Percentiles rank a stretch among this genome's conserved stretches.
Conservation (phyloP, 495 filamentous ascomycete genomes). For the Xylaria scruposa region DNA sequence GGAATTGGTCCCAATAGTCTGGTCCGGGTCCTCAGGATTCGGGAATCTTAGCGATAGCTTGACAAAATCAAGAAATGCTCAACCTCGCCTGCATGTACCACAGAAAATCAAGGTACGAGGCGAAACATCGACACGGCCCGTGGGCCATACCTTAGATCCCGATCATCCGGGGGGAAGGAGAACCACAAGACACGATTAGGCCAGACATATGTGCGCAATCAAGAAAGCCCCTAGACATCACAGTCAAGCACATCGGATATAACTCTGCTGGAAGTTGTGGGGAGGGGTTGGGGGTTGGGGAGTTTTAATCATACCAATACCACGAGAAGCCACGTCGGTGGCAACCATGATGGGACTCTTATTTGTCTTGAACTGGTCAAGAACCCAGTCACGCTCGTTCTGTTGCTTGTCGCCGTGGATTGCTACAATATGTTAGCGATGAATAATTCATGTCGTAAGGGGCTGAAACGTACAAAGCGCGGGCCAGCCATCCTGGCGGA, state of each 20-base stretch:
- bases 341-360: slow-evolving; percentile 96
- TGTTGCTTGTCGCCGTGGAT: slow-evolving; percentile 99
- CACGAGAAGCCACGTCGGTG: slow-evolving; percentile 97
- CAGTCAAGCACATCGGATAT: slow-evolving; percentile 86
- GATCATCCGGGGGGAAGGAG: slow-evolving; percentile 75
- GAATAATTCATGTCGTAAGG: background rate
- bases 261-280: slow-evolving; percentile 65
- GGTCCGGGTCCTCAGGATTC: slow-evolving; percentile 72
- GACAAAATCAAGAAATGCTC: slow-evolving; percentile 72
- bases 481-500: slow-evolving; percentile 98
- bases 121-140: slow-evolving; percentile 65
- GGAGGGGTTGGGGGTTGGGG: slow-evolving; percentile 53
- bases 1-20: slow-evolving; percentile 63
- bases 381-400: slow-evolving; percentile 98
- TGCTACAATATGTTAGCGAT: slow-evolving; percentile 65
- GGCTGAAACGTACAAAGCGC: slow-evolving; percentile 78
- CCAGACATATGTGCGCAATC: slow-evolving; percentile 84
- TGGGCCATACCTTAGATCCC: slow-evolving; percentile 78
- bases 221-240: slow-evolving; percentile 79
- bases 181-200: slow-evolving; percentile 81
- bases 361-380: slow-evolving; percentile 99
- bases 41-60: slow-evolving; percentile 63
- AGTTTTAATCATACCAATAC: slow-evolving; percentile 95
- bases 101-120: slow-evolving; percentile 65
- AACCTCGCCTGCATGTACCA: slow-evolving; percentile 75